A percentile compares a stretch with the other conserved stretches of the same genome.
Conservation (phyloP, 768 basidiomycete genomes). For the Suillus luteus region DNA sequence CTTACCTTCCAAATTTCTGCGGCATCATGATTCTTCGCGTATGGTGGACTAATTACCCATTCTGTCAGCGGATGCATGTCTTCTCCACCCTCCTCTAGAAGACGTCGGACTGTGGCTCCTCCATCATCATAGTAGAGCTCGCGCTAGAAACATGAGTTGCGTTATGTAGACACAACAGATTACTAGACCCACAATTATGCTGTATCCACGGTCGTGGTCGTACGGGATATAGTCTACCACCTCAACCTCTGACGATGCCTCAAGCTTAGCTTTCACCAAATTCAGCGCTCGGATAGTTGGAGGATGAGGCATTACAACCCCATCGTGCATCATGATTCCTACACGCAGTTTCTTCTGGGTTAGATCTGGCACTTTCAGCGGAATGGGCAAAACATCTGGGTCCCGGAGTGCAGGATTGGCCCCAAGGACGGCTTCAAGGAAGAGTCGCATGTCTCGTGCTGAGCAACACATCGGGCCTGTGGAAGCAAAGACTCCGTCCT, state of each 20-base stretch:
- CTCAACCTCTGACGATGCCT: constrained; percentile 34
- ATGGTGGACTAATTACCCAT: constrained; percentile 37
- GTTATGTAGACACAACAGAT: background rate
- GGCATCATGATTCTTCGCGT: constrained; percentile 27
- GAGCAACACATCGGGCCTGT: constrained; percentile 31
- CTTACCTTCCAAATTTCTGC: constrained; percentile 34
- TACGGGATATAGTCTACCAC: constrained; percentile 39
- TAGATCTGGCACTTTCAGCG: constrained; percentile 27
- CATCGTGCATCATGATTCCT: constrained; percentile 40
- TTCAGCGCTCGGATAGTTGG: constrained; percentile 45
- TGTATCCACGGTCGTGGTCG: constrained; percentile 36
- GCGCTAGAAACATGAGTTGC: constrained; percentile 24
- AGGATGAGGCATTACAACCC: constrained; percentile 40
- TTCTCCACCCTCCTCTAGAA: constrained; percentile 34
- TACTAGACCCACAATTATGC: constrained; percentile 33
- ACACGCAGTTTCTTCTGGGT: constrained; percentile 32
- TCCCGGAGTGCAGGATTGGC: constrained; percentile 45
- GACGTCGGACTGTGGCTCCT: constrained; percentile 29
- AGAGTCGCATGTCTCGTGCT: constrained; percentile 27
- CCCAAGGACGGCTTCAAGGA: constrained; percentile 26
- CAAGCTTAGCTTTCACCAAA: constrained; percentile 37
- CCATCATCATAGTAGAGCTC: constrained; percentile 43
- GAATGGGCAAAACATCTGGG: constrained; percentile 35
- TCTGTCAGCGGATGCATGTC: constrained; percentile 37
- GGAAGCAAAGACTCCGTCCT: constrained; percentile 17